Base-by-base conservation (phyloP, 495 filamentous ascomycete genomes). In the Penicillium canescens region DNA sequence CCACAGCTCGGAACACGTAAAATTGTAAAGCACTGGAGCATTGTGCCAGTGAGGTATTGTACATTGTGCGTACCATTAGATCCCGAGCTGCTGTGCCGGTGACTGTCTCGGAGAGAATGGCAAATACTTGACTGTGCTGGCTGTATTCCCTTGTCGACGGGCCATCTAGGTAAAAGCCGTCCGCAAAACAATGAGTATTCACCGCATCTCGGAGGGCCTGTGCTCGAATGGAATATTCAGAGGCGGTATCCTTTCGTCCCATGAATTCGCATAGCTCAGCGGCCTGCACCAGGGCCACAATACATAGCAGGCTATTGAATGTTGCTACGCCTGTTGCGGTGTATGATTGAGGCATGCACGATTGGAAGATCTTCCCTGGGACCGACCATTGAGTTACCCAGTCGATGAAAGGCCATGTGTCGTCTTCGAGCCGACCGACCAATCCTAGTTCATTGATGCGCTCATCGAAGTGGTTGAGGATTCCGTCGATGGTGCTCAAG, bases 371-470 rank as follows among this genome's bases (percentile, higher is more conserved):
- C 14, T 48, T 54, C 2, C 58, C 64, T 3, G 61, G 59, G 0
- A 48, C 50, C n/a, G 44, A 41, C 66, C 66, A 69, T 11, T 57
- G 48, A 1, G 34, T 9, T 2, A 60, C 60, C 66, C 66, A 69
- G 39, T 69, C 63, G n/a, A 65, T 54, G 46, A 67, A 69, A 3
- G 59, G 56, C 66, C 66, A 69, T 10, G 47, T 57, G 24, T 61
- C 55, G 4, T 44, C 34, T 10, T 58, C 63, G 12, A 67, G 52
- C 4, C 42, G 61, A 8, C 59, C 61, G 6, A 69, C 56, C 3
- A 69, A 47, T 0, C 56, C 65, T 11, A 52, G 44, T 2, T 36
- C 36, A 45, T 53, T 59, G 18, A 68, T 24, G 18, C 57, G 42
- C 10, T 46, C 41, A 20, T 57, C 52, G 31, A 69, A 69, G 28